Evolutionary conservation across 495 filamentous ascomycete species (phyloP), one percentile per base, ranked within the genome.

Genomic region (Neurospora sp.): DNA sequence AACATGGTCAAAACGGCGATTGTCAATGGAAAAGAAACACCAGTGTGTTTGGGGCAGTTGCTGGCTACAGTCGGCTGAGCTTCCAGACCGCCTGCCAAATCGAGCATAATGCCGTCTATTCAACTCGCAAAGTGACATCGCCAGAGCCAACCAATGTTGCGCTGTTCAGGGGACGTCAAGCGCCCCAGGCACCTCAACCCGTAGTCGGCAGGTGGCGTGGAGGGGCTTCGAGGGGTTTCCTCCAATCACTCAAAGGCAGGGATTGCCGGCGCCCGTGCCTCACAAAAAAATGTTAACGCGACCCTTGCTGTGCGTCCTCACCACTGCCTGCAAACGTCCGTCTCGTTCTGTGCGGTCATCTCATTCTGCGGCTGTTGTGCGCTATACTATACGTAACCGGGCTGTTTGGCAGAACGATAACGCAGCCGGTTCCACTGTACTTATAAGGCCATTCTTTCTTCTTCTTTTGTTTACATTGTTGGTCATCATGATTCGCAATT

Each of bases 401-500:
- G 27, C 14, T 66, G 27, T 35, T 66, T 66, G 6, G 14, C 48
- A 27, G 20, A 20, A 31, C 48, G 20, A 59, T 27, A 59, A 59
- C 48, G 54, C 54, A 66, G 54, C 54, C 54, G 54, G 54, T 66
- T 66, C 54, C 54, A 66, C 54, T 66, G 54, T 62, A 31, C 5
- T 35, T 35, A 35, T 62, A 62, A 62, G 14, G 44, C 72, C 59
- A n/a, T 72, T 76, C 54, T 39, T 74, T 69, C 41, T 44, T 44
- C 59, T 23, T 35, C 8, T 5, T 59, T 40, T 39, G 54, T 41
- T 39, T 73, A 46, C 39, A 18, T 77, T 75, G 54, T 66, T 35
- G 54, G 6, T 35, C 66, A 73, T 71, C 40, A 81, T 81, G 78
- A 73, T 79, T 74, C 79, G 79, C 69, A 74, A 74, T 4, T 77